A percentile compares a stretch with the other conserved stretches of the same genome.
phyloP scores from a whole-genome alignment of 1,284 basidiomycete species.

The Ustilago lituana region DNA sequence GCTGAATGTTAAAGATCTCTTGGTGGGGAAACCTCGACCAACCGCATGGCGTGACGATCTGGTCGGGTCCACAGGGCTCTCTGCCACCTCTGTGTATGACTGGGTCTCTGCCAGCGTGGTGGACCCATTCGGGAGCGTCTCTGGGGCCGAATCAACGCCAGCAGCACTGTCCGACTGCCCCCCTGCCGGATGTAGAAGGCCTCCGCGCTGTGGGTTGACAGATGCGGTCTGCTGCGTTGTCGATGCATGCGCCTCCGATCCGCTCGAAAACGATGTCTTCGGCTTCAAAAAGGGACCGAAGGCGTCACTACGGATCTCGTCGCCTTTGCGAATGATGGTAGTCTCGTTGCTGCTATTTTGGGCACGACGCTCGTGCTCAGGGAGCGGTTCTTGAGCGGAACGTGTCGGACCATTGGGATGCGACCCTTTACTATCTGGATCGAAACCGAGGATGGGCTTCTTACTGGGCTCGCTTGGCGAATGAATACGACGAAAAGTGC shows the following conservation, averaged over 20 bases:
- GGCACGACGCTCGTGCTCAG: constrained; percentile 2
- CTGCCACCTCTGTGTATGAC: neutral
- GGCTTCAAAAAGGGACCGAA: neutral
- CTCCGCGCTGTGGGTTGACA: neutral
- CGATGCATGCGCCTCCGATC: constrained; percentile 5
- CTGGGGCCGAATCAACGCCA: neutral
- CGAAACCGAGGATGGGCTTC: neutral
- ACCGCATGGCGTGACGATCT: constrained; percentile 13
- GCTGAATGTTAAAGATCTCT: constrained; percentile 36
- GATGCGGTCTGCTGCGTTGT: neutral
- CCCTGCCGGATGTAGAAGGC: constrained; percentile 31
- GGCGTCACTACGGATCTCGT: neutral
- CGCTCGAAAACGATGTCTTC: constrained; percentile 17
- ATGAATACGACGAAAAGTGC: neutral
- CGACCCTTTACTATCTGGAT: neutral
- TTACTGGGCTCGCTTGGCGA: constrained; percentile 3
- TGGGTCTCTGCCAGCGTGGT: neutral
- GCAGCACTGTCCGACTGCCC: constrained; percentile 11
- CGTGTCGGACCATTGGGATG: neutral
- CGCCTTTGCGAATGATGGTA: constrained; percentile 24
- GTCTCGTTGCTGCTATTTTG: constrained; percentile 30
- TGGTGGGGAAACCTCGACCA: constrained; percentile 29
- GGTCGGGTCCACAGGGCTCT: neutral
- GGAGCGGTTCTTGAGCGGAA: neutral
- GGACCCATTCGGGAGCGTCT: neutral